Percentiles rank a stretch among this genome's conserved stretches.
These are phyloP conservation scores for Tetrapisispora arboricola DNA, from an alignment of 805 yeast species.

Conservation along the genomic window DNA sequence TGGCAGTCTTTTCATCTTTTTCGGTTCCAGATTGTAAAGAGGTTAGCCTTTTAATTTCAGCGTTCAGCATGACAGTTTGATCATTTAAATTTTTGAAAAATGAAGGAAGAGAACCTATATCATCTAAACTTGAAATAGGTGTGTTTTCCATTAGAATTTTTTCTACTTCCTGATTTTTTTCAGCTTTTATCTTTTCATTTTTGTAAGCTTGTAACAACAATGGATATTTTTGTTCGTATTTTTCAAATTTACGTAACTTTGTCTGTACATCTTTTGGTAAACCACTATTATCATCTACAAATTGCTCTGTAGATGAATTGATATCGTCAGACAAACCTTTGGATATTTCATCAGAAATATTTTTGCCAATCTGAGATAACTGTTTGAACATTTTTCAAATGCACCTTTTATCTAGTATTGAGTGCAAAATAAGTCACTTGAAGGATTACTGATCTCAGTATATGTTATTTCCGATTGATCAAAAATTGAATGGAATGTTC, in stretches of 20 bases:
- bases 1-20: neutral
- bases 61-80: constrained; percentile 50
- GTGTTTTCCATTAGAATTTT: constrained; percentile 65
- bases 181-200: constrained; percentile 58
- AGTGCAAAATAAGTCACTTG: too few relatives aligned
- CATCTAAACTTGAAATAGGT: constrained; percentile 67
- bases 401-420: too few relatives aligned
- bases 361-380: constrained; percentile 53
- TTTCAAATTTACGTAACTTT: constrained; percentile 63
- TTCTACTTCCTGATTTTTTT: constrained; percentile 54
- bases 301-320: constrained; percentile 8
- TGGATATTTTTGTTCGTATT: constrained; percentile 89
- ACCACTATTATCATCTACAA: constrained; percentile 29
- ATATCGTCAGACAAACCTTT: constrained; percentile 31
- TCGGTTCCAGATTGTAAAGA: constrained; percentile 9
- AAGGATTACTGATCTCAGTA: too few relatives aligned
- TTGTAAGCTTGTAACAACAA: constrained; percentile 75
- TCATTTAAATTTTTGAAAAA: constrained; percentile 54
- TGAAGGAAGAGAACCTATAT: constrained; percentile 58
- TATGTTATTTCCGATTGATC: too few relatives aligned
- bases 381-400: constrained; percentile 41
- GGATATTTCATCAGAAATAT: constrained; percentile 50
- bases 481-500: too few relatives aligned
- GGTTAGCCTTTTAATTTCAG: constrained; percentile 48
- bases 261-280: constrained; percentile 49